Conservation (phyloP, 805 yeast genomes). For the Pichia pseudocactophila region DNA sequence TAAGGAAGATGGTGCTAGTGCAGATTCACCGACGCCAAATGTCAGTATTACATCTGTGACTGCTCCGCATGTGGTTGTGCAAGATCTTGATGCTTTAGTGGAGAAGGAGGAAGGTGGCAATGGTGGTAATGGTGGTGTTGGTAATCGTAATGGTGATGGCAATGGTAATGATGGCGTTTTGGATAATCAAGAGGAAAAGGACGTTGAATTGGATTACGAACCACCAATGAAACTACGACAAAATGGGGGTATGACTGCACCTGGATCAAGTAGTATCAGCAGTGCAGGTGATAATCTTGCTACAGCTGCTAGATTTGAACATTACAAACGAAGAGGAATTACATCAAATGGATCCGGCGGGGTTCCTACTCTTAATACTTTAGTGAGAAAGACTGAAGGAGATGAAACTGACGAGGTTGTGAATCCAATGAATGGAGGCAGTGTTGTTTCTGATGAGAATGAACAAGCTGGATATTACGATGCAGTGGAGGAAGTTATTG, state of each 20-base stretch:
- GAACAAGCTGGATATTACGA: not conserved
- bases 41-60: too few relatives aligned
- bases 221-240: too few relatives aligned
- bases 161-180: not conserved
- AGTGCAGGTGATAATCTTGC: constrained; percentile 21
- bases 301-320: constrained; percentile 21
- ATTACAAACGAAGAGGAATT: constrained; percentile 15
- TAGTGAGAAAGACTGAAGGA: not conserved
- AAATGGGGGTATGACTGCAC: too few relatives aligned
- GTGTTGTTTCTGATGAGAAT: not conserved
- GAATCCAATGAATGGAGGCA: not conserved
- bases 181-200: not conserved
- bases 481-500: not conserved
- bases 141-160: constrained; percentile 7
- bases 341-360: not conserved
- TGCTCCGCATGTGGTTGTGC: too few relatives aligned
- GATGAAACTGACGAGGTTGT: not conserved
- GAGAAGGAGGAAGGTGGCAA: constrained; percentile 3
- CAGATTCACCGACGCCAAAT: not conserved
- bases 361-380: not conserved
- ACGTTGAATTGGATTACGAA: constrained; percentile 19
- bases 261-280: not conserved
- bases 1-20: not conserved
- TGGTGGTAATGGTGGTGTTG: not conserved
- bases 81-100: not conserved